phyloP scores from a whole-genome alignment of 768 basidiomycete genomes.

The Phaeotremella fagi region DNA sequence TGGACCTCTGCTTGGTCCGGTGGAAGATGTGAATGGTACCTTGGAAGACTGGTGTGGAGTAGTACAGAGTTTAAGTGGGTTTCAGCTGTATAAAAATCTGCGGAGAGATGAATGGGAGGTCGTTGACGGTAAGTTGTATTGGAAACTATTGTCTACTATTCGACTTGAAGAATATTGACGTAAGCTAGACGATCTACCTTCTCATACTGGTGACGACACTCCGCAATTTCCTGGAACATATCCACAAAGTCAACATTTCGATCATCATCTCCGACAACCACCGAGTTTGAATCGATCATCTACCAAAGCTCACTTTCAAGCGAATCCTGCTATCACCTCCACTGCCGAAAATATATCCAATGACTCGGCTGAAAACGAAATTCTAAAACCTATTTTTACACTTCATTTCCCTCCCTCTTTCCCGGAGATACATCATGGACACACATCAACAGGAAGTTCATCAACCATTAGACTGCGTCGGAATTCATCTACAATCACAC shows the following conservation, averaged over 20 bases:
- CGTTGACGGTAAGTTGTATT: slow-evolving; percentile 24
- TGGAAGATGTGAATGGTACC: not conserved
- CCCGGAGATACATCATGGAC: not conserved
- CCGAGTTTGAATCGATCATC: not conserved
- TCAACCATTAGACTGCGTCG: slow-evolving; percentile 20
- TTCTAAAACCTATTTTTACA: slow-evolving; percentile 28
- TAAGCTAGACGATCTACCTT: slow-evolving; percentile 20
- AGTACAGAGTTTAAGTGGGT: slow-evolving; percentile 6
- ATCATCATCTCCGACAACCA: slow-evolving; percentile 3
- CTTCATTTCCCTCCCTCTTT: slow-evolving; percentile 11
- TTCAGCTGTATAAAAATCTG: not conserved
- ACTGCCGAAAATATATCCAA: not conserved
- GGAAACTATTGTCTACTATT: not conserved
- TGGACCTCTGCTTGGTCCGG: not conserved
- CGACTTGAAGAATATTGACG: not conserved
- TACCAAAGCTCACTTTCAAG: not conserved
- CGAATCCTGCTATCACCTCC: not conserved
- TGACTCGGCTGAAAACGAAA: not conserved
- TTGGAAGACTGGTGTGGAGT: not conserved
- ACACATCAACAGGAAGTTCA: slow-evolving; percentile 2
- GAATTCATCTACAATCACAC: slow-evolving; percentile 8
- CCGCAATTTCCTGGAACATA: slow-evolving; percentile 32
- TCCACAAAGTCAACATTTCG: slow-evolving; percentile 18
- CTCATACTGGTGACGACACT: not conserved
- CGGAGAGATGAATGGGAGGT: slow-evolving; percentile 34